A percentile compares a stretch with the other conserved stretches of the same genome.
Evolutionary conservation across 2,329 filamentous ascomycete genomes (phyloP).

Genomic region (Diplodia sapinea): DNA sequence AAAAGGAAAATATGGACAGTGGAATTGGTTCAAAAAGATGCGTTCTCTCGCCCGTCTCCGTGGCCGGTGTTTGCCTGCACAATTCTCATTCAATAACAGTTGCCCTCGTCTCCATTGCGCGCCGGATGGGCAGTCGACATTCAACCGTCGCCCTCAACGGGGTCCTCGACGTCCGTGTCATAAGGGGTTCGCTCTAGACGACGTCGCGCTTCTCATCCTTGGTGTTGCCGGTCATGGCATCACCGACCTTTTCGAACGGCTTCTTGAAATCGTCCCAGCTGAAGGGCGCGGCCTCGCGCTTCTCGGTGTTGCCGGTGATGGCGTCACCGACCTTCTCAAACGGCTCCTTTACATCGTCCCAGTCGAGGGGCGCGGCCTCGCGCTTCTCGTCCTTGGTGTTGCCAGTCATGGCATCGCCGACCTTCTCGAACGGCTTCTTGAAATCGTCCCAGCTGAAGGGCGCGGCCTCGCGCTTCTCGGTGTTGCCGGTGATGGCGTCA

Average conservation of each 20-base stretch:
- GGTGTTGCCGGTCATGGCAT: neutral
- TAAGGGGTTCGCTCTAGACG: slow-evolving; percentile 9
- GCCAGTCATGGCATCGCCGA: neutral
- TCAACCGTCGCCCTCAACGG: neutral
- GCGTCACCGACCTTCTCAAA: neutral
- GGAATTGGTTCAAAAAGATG: neutral
- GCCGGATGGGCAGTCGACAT: neutral
- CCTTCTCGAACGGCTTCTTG: neutral
- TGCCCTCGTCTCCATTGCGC: neutral
- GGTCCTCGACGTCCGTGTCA: slow-evolving; percentile 3
- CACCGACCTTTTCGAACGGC: neutral
- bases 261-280: neutral
- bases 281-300: neutral
- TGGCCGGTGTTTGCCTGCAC: neutral
- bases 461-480: neutral
- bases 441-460: neutral
- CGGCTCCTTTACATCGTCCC: neutral
- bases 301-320: slow-evolving; percentile 7
- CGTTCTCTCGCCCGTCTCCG: neutral
- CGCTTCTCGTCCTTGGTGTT: slow-evolving; percentile 12
- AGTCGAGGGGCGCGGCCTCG: neutral
- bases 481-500: neutral
- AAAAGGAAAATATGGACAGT: neutral
- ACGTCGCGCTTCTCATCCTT: neutral
- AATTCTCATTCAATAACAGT: neutral